A percentile compares a stretch with the other conserved stretches of the same genome.
Conservation (phyloP, 805 yeast genomes). For the Spathaspora girioi region DNA sequence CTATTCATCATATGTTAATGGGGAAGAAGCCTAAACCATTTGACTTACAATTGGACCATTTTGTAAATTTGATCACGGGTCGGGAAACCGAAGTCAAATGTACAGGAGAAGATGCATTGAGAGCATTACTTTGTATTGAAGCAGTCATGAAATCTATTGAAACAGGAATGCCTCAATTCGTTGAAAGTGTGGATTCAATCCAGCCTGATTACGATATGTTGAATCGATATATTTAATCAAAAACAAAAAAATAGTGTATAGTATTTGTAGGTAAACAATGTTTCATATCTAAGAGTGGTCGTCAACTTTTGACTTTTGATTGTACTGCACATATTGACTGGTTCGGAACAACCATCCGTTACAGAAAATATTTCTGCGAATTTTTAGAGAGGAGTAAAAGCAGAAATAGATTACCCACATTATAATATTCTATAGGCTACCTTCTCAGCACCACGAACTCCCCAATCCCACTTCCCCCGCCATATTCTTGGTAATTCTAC, state of each 20-base stretch:
- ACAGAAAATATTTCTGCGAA: neutral
- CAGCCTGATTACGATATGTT: conserved; percentile 11
- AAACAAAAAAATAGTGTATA: neutral
- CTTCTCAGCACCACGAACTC: too few relatives aligned
- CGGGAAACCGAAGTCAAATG: conserved; percentile 24
- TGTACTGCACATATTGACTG: neutral
- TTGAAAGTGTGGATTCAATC: conserved; percentile 17
- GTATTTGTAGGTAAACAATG: neutral
- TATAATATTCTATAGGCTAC: neutral
- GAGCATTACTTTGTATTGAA: conserved; percentile 32
- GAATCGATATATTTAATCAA: conserved; percentile 2
- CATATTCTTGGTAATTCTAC: too few relatives aligned
- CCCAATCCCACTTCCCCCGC: too few relatives aligned
- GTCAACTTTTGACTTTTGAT: too few relatives aligned
- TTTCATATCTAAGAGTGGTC: too few relatives aligned
- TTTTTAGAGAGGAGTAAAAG: neutral
- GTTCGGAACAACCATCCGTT: neutral
- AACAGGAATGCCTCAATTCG: conserved; percentile 27
- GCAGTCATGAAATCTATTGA: conserved; percentile 31
- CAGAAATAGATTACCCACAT: too few relatives aligned
- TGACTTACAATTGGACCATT: conserved; percentile 37
- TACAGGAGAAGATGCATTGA: conserved; percentile 30
- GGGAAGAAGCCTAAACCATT: conserved; percentile 21
- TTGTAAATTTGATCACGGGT: conserved; percentile 30
- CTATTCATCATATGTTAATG: conserved; percentile 13